Conservation (phyloP, 352 stramenopile species). For the Phytophthora hibernalis region DNA sequence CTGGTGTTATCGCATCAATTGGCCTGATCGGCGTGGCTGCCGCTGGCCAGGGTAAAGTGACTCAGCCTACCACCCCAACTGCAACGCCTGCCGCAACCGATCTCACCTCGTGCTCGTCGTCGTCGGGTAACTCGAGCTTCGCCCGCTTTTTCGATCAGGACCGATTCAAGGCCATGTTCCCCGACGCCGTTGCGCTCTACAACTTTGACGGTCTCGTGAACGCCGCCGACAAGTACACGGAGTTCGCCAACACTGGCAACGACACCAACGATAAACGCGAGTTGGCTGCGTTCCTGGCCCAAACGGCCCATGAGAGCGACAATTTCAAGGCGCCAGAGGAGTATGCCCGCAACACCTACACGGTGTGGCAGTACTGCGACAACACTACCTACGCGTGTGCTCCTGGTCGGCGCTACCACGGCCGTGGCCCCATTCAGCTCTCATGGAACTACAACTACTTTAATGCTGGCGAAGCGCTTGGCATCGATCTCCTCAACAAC, state of each 20-base stretch:
- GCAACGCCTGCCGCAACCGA: slow-evolving; percentile 15
- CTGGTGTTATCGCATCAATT: slow-evolving; percentile 19
- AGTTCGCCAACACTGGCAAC: slow-evolving; percentile 55
- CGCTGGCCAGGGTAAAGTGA: slow-evolving; percentile 16
- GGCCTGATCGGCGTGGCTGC: slow-evolving; percentile 25
- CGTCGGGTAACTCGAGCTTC: slow-evolving; percentile 23
- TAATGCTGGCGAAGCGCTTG: slow-evolving; percentile 39
- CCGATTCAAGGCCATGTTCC: slow-evolving; percentile 45
- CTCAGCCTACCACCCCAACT: slow-evolving; percentile 5
- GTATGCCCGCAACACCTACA: slow-evolving; percentile 46
- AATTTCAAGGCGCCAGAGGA: slow-evolving; percentile 53
- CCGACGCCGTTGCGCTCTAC: slow-evolving; percentile 48
- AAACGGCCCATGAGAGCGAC: slow-evolving; percentile 53
- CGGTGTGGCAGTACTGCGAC: slow-evolving; percentile 55
- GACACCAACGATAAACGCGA: slow-evolving; percentile 49
- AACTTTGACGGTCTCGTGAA: slow-evolving; percentile 50
- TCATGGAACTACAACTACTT: slow-evolving; percentile 72
- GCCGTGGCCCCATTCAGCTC: slow-evolving; percentile 59
- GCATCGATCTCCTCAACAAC: slow-evolving; percentile 47
- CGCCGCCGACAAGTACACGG: slow-evolving; percentile 46
- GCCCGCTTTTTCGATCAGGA: slow-evolving; percentile 48
- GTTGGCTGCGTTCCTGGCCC: slow-evolving; percentile 53
- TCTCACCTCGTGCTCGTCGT: background rate
- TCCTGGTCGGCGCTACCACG: slow-evolving; percentile 50
- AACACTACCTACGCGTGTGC: slow-evolving; percentile 41